phyloP scores from a whole-genome alignment of 2,329 filamentous ascomycete genomes.

The Ascochyta rabiei region DNA sequence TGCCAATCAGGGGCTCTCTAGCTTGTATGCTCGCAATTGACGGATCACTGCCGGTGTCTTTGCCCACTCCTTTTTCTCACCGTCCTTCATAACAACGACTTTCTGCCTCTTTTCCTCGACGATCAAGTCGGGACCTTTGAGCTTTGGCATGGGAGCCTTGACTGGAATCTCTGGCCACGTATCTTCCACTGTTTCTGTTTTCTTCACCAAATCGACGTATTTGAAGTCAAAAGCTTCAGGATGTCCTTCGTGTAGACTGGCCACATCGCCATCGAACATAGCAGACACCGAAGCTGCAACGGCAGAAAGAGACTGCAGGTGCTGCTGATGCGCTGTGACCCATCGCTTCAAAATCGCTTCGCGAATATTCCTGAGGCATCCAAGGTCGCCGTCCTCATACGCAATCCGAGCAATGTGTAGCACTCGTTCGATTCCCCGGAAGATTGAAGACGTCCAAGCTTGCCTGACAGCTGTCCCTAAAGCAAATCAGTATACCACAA shows the following conservation, averaged over 20 bases:
- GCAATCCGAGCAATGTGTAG: constrained; percentile 19
- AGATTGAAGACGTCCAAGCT: constrained; percentile 2
- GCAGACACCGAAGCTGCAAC: constrained; percentile 2
- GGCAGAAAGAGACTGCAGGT: neutral
- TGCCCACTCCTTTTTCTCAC: neutral
- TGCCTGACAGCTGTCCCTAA: neutral
- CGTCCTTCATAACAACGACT: constrained; percentile 1
- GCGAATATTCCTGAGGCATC: neutral
- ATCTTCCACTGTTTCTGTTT: neutral
- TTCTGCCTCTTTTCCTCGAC: constrained; percentile 5
- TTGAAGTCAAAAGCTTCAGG: constrained; percentile 13
- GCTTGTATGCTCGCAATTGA: neutral
- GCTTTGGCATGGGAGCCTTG: neutral
- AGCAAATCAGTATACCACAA: neutral
- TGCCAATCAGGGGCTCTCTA: neutral
- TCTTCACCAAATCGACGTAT: neutral
- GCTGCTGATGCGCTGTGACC: constrained; percentile 5
- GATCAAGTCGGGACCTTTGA: neutral
- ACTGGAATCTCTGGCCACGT: constrained; percentile 1
- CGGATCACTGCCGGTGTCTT: constrained; percentile 14
- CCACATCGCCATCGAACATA: constrained; percentile 5
- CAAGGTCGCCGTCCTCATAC: constrained; percentile 8
- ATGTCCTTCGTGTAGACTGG: neutral
- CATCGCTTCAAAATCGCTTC: constrained; percentile 14
- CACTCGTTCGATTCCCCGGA: constrained; percentile 9